phyloP scores from a whole-genome alignment of 2,329 filamentous ascomycete genomes.

The Aspergillus costaricaensis region DNA sequence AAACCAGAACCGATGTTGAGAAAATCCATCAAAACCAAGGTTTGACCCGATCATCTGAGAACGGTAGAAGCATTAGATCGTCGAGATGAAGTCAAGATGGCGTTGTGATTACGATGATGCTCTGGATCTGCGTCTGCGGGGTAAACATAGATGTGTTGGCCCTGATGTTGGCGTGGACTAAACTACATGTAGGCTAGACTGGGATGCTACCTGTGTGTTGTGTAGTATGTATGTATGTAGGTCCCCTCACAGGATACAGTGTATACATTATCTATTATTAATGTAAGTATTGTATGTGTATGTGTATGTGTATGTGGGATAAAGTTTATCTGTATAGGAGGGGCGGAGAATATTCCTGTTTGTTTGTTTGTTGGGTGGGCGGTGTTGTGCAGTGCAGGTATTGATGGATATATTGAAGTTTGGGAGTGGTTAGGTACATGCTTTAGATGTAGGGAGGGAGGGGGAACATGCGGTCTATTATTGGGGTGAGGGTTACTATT shows the following conservation, averaged over 20 bases:
- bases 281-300: not conserved
- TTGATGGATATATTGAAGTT: not conserved
- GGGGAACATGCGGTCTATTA: too few species aligned
- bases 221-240: not conserved
- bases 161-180: too few species aligned
- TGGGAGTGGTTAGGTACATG: not conserved
- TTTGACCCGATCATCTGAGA: too few species aligned
- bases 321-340: not conserved
- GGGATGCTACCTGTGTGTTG: too few species aligned
- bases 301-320: not conserved
- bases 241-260: not conserved
- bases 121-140: conserved; percentile 10
- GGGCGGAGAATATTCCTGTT: not conserved
- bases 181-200: too few species aligned
- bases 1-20: not conserved
- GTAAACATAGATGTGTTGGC: not conserved
- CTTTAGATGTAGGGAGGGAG: too few species aligned
- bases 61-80: not conserved
- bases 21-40: too few species aligned
- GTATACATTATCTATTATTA: not conserved
- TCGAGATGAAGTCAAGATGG: conserved; percentile 12
- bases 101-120: not conserved
- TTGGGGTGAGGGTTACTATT: too few species aligned
- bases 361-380: too few species aligned
- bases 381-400: not conserved